Evolutionary conservation across 208 protist species (phyloP), one percentile per base, ranked within the genome.

Genomic region (Crithidia sp.): DNA sequence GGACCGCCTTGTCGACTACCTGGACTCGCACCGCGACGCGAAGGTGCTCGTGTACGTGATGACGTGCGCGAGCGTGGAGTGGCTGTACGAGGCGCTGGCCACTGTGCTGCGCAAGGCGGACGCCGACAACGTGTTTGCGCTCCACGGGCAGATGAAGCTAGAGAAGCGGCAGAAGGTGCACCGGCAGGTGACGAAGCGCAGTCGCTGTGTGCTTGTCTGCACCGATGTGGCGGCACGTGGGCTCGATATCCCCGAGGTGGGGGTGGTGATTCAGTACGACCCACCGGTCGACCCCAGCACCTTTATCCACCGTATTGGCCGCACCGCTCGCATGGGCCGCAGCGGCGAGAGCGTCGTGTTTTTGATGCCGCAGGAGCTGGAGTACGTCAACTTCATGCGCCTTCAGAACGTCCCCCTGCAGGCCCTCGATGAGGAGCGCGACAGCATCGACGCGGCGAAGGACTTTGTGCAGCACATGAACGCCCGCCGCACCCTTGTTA

Each of bases 231-330:
- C 96, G 5, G 97, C 98, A 2, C 89, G 98, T 53, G 98, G 98
- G 13, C 77, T 99, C 13, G 98, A 99, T 83, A 95, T 99, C 39
- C 96, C 98, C 5, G 87, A 87, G 43, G 93, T 99, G 17, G 86
- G 95, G 55, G 91, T 94, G 53, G 98, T 99, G 14, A 77, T 99
- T 49, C 99, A 99, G 92, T 99, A 98, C 79, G 98, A 99, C 81
- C 92, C 98, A 17, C 98, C 98, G 17, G 85, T 93, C 3, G 95
- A 98, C 58, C 92, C 95, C 13, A 86, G 83, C 70, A 97, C 97
- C 17, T 99, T 99, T 74, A 98, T 99, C 44, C 98, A 99, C 79
- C 93, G 98, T 61, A 97, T 99, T 45, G 98, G 98, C 17, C 90
- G 98, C 63, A 99, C 98, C 7, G 98, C 98, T 4, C 93, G 98